A percentile compares a stretch with the other conserved stretches of the same genome.
Evolutionary conservation across 495 filamentous ascomycete species (phyloP).

Genomic region (Penicillium soppii): DNA sequence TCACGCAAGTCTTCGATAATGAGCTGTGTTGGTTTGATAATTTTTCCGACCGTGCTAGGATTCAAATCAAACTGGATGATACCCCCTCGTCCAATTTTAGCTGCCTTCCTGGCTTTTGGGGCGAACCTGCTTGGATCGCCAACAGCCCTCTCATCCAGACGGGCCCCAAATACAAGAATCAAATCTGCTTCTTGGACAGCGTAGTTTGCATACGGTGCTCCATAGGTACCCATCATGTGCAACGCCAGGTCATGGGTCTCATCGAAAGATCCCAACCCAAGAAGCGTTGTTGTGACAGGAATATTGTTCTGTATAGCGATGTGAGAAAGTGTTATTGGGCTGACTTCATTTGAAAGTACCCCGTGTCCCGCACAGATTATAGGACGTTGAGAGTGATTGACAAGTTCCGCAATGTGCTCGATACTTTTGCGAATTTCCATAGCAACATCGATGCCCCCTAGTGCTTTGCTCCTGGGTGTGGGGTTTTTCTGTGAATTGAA

Average conservation of each 20-base stretch:
- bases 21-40: slow-evolving; percentile 59
- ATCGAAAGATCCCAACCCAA: slow-evolving; percentile 64
- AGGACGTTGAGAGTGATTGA: slow-evolving; percentile 60
- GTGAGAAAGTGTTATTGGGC: slow-evolving; percentile 53
- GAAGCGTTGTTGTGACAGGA: slow-evolving; percentile 64
- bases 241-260: slow-evolving; percentile 57
- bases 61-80: slow-evolving; percentile 66
- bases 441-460: background rate
- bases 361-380: slow-evolving; percentile 62
- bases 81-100: slow-evolving; percentile 53
- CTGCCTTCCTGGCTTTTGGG: slow-evolving; percentile 56
- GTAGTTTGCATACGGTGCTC: slow-evolving; percentile 62
- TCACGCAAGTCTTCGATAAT: slow-evolving; percentile 59
- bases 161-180: slow-evolving; percentile 59
- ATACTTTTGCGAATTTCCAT: slow-evolving; percentile 15
- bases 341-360: slow-evolving; percentile 49
- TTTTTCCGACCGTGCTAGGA: slow-evolving; percentile 66
- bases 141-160: slow-evolving; percentile 64
- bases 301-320: slow-evolving; percentile 57
- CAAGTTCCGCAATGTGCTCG: slow-evolving; percentile 52
- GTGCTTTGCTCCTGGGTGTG: slow-evolving; percentile 43
- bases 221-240: slow-evolving; percentile 66
- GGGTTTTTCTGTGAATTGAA: slow-evolving; percentile 28
- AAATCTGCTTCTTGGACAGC: slow-evolving; percentile 66
- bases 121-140: slow-evolving; percentile 54